A percentile compares a stretch with the other conserved stretches of the same genome.
Evolutionary conservation across 108 stramenopile genomes (phyloP).

Genomic region (Pseudonitzschia multiseries): DNA sequence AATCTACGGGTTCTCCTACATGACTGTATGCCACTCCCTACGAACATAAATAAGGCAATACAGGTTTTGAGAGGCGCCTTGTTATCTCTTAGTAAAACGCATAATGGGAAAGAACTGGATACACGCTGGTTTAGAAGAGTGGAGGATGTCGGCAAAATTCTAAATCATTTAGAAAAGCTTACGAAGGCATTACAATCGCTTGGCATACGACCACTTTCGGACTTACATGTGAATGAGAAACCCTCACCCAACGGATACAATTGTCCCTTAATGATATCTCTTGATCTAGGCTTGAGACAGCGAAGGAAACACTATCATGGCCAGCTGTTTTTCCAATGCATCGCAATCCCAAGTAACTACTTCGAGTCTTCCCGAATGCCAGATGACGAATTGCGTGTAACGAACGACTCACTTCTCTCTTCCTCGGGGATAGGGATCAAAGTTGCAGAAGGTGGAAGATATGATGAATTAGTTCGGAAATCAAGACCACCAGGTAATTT

Average conservation of each 20-base stretch:
- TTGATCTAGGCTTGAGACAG: constrained; percentile 77
- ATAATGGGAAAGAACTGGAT: constrained; percentile 14
- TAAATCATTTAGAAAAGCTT: constrained; percentile 48
- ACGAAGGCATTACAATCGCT: constrained; percentile 47
- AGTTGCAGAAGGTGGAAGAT: constrained; percentile 77
- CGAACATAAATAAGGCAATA: constrained; percentile 52
- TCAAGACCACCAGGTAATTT: constrained; percentile 82
- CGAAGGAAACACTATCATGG: constrained; percentile 63
- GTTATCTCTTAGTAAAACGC: constrained; percentile 19
- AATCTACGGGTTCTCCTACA: constrained; percentile 51
- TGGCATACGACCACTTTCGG: constrained; percentile 38
- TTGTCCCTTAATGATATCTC: constrained; percentile 58
- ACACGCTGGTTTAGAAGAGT: constrained; percentile 44
- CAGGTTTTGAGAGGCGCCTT: constrained; percentile 20
- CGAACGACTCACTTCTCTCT: constrained; percentile 25
- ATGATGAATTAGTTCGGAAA: constrained; percentile 56
- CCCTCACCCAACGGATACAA: constrained; percentile 22
- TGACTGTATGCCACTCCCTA: constrained; percentile 56
- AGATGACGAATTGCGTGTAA: constrained; percentile 22
- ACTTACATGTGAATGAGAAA: constrained; percentile 5
- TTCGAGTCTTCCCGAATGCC: constrained; percentile 21
- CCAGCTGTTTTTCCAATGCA: constrained; percentile 62
- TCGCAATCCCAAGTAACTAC: constrained; percentile 60
- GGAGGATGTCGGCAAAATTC: constrained; percentile 48
- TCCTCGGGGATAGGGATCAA: constrained; percentile 49